phyloP scores from a whole-genome alignment of 176 grass and related monocot genomes.

The Metroxylon sagu region DNA sequence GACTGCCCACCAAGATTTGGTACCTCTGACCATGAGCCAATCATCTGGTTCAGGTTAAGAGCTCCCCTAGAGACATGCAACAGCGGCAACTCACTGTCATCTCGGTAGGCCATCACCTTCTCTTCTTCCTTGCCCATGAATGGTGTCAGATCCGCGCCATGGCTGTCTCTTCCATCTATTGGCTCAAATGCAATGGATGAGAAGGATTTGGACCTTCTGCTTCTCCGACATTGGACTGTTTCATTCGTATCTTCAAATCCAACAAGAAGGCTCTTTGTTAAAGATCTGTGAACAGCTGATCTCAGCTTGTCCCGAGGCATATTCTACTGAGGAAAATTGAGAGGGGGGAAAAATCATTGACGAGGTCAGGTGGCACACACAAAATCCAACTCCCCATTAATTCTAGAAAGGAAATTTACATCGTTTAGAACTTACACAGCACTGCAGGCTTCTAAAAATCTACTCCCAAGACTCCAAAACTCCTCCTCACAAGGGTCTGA shows the following conservation, averaged over 20 bases:
- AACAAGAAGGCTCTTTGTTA: constrained; percentile 45
- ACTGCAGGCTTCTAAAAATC: too few species aligned
- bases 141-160: constrained; percentile 14
- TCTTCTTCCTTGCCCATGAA: constrained; percentile 30
- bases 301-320: constrained; percentile 89
- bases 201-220: not conserved
- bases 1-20: constrained; percentile 13
- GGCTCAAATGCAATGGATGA: constrained; percentile 38
- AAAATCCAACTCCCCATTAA: constrained; percentile 12
- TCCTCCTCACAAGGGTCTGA: too few species aligned
- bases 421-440: constrained; percentile 1
- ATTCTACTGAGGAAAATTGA: constrained; percentile 15
- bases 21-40: constrained; percentile 12
- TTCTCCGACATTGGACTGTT: constrained; percentile 7
- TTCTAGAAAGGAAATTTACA: constrained; percentile 21
- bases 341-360: constrained; percentile 6
- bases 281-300: constrained; percentile 75
- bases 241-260: constrained; percentile 37
- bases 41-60: constrained; percentile 7
- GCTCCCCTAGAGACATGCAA: constrained; percentile 19
- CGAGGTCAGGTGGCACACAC: constrained; percentile 23
- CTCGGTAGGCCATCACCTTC: constrained; percentile 28
- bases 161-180: constrained; percentile 20
- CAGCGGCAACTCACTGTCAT: constrained; percentile 34
- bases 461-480: too few species aligned